phyloP scores from a whole-genome alignment of 2,329 filamentous ascomycete genomes.

The Tolypocladium ovalisporum region DNA sequence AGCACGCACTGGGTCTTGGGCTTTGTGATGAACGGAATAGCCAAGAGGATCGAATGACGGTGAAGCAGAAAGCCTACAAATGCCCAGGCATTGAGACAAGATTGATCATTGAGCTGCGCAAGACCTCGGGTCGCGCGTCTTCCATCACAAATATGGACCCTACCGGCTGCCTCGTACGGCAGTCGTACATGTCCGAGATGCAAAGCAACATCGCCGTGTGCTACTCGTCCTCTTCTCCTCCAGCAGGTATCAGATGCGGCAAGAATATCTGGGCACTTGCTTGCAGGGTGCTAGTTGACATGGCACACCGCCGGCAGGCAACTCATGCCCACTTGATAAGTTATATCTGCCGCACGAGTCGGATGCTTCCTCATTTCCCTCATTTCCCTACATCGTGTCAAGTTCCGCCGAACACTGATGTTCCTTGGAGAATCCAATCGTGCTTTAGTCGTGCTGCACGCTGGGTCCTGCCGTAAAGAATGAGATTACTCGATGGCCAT shows the following conservation, averaged over 20 bases:
- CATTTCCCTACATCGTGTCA: not conserved
- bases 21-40: no score
- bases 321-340: no score
- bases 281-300: no score
- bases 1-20: no score
- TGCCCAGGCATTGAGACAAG: no score
- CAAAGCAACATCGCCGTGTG: not conserved
- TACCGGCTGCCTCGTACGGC: not conserved
- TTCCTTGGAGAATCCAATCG: no score
- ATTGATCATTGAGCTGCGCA: no score
- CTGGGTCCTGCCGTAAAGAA: slow-evolving; percentile 16
- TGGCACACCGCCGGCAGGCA: no score
- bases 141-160: not conserved
- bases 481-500: slow-evolving; percentile 16
- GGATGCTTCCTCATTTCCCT: not conserved
- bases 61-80: no score
- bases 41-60: no score
- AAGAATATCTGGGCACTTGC: no score
- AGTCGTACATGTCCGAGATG: not conserved
- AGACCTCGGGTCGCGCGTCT: not conserved
- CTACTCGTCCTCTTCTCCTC: not conserved
- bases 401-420: not conserved
- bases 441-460: not conserved
- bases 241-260: no score
- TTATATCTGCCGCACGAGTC: not conserved